Percentiles rank a stretch among this genome's conserved stretches.
phyloP scores from a whole-genome alignment of 768 basidiomycete species.

The Rhizopogon vulgaris region DNA sequence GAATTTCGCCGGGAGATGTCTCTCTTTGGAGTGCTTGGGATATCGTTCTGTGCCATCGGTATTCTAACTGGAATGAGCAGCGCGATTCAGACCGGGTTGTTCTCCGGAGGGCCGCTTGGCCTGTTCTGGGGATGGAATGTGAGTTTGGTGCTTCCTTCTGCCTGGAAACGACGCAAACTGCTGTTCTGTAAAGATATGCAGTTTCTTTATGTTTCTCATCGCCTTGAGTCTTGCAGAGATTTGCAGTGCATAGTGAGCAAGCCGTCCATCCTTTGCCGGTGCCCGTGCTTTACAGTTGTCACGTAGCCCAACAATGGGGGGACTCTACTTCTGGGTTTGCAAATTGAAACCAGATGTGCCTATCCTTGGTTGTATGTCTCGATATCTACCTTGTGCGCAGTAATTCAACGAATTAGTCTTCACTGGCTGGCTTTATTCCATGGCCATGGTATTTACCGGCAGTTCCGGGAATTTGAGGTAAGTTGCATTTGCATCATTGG shows the following conservation, averaged over 20 bases:
- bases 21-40: conserved; percentile 50
- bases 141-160: conserved; percentile 8
- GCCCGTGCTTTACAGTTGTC: neutral
- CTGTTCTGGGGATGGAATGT: conserved; percentile 64
- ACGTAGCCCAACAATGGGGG: conserved; percentile 49
- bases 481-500: neutral
- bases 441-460: conserved; percentile 54
- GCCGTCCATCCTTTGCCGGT: neutral
- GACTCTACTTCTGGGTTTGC: conserved; percentile 60
- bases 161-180: neutral
- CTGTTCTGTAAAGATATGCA: conserved; percentile 37
- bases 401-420: conserved; percentile 22
- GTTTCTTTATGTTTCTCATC: conserved; percentile 52
- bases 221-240: conserved; percentile 53
- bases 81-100: conserved; percentile 53
- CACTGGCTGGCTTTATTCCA: conserved; percentile 57
- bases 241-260: conserved; percentile 48
- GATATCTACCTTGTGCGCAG: neutral
- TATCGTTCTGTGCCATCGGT: conserved; percentile 56
- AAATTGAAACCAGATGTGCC: conserved; percentile 51
- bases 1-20: conserved; percentile 56
- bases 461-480: conserved; percentile 53
- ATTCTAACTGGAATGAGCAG: conserved; percentile 58
- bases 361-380: conserved; percentile 42
- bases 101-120: conserved; percentile 52